Evolutionary conservation across 2,329 filamentous ascomycete species (phyloP).

Genomic region (Colletotrichum camelliae): DNA sequence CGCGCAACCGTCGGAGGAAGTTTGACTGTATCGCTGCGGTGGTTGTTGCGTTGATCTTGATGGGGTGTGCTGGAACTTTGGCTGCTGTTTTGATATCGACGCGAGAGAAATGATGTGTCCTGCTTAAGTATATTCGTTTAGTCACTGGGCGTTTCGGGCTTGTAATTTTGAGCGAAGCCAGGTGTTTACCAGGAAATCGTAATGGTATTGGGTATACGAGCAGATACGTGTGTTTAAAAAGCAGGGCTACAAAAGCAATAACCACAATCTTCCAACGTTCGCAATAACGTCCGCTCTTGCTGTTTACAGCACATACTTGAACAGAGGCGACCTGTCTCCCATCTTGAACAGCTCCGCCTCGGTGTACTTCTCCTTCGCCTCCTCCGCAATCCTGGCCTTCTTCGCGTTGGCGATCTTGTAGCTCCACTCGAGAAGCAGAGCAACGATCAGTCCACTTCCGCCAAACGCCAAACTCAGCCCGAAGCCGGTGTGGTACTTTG

Average conservation of each 20-base stretch:
- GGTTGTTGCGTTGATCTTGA: background rate
- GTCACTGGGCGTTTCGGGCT: too few species aligned
- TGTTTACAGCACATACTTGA: conserved; percentile 20
- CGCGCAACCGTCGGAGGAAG: background rate
- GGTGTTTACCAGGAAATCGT: background rate
- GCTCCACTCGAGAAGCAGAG: conserved; percentile 33
- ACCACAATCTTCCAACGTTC: background rate
- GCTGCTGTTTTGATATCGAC: background rate
- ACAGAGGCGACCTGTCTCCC: conserved; percentile 34
- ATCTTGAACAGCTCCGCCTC: conserved; percentile 34
- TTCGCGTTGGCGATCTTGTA: conserved; percentile 31
- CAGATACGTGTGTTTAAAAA: background rate
- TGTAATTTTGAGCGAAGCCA: background rate
- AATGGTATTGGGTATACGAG: background rate
- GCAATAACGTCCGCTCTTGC: too few species aligned
- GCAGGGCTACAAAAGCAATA: background rate
- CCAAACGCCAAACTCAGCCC: conserved; percentile 37
- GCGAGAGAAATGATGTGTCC: background rate
- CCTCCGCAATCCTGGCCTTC: conserved; percentile 28
- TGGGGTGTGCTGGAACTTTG: background rate
- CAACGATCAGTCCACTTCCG: conserved; percentile 30
- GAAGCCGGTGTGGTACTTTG: conserved; percentile 54
- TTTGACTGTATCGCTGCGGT: background rate
- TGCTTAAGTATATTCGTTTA: background rate
- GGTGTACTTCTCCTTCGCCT: conserved; percentile 30